Conservation (phyloP, 257 asterid genomes). For the Nicotiana paniculata region DNA sequence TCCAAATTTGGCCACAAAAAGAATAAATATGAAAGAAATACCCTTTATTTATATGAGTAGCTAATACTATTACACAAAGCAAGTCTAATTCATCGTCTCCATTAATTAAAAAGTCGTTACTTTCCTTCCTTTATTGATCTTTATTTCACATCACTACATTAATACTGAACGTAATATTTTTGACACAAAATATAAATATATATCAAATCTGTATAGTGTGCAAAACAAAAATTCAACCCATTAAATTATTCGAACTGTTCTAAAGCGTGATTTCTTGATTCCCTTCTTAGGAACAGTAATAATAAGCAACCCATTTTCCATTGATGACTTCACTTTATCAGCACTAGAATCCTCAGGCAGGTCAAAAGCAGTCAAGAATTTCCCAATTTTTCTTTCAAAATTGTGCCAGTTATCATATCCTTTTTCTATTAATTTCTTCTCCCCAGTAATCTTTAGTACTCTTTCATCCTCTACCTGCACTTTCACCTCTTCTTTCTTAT, state of each 20-base stretch:
- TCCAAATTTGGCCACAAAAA: neutral
- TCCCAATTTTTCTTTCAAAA: neutral
- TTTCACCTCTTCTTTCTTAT: conserved; percentile 5
- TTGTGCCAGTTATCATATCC: neutral
- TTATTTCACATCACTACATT: neutral
- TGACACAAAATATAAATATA: neutral
- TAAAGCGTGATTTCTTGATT: neutral
- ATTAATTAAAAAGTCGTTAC: neutral
- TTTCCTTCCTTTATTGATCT: neutral
- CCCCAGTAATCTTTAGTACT: neutral
- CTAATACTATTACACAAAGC: neutral
- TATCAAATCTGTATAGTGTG: neutral
- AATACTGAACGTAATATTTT: neutral
- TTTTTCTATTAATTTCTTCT: neutral
- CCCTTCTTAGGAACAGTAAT: neutral
- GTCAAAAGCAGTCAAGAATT: neutral
- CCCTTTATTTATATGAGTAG: neutral
- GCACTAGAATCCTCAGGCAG: neutral
- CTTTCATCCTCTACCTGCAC: neutral
- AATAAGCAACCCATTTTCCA: neutral
- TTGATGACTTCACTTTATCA: neutral
- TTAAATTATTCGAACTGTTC: neutral
- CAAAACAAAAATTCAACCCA: neutral
- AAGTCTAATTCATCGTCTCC: neutral
- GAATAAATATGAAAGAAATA: neutral